Percentiles rank a stretch among this genome's conserved stretches.
Evolutionary conservation across 768 basidiomycete genomes (phyloP).

Genomic region (Cubamyces sp.): DNA sequence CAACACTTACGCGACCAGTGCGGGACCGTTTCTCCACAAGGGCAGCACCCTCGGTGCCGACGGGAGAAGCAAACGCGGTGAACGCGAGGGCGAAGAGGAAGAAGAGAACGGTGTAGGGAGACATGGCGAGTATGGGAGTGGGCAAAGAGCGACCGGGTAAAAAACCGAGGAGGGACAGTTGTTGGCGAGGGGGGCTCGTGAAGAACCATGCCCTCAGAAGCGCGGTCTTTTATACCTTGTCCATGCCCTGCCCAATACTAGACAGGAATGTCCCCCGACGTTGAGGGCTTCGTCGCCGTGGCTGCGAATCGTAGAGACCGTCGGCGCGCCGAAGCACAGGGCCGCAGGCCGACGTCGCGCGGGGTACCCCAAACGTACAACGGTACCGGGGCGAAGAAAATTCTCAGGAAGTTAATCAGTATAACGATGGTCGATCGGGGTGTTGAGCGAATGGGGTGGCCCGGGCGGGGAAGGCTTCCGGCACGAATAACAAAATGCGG

Average conservation of each 20-base stretch:
- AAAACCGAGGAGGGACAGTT: slow-evolving; percentile 26
- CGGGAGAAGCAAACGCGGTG: slow-evolving; percentile 50
- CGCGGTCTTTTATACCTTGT: neutral
- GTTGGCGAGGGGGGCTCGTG: neutral
- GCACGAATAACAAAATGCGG: neutral
- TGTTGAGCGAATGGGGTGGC: neutral
- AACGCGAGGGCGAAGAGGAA: slow-evolving; percentile 45
- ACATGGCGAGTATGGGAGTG: slow-evolving; percentile 32
- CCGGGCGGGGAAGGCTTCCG: neutral
- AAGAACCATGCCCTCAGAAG: neutral
- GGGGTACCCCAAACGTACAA: neutral
- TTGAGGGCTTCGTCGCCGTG: neutral
- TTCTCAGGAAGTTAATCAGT: neutral
- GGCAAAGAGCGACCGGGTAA: slow-evolving; percentile 19
- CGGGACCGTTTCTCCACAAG: slow-evolving; percentile 56
- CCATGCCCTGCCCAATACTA: neutral
- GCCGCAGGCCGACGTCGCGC: neutral
- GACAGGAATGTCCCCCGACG: neutral
- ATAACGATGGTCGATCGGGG: slow-evolving; percentile 11
- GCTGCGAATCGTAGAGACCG: too few species aligned
- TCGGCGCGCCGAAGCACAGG: neutral
- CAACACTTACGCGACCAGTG: slow-evolving; percentile 55
- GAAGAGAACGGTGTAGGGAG: slow-evolving; percentile 41
- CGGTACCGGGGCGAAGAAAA: slow-evolving; percentile 4
- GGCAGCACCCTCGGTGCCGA: slow-evolving; percentile 37